phyloP scores from a whole-genome alignment of 1,284 basidiomycete species.

The Cerrena zonata region DNA sequence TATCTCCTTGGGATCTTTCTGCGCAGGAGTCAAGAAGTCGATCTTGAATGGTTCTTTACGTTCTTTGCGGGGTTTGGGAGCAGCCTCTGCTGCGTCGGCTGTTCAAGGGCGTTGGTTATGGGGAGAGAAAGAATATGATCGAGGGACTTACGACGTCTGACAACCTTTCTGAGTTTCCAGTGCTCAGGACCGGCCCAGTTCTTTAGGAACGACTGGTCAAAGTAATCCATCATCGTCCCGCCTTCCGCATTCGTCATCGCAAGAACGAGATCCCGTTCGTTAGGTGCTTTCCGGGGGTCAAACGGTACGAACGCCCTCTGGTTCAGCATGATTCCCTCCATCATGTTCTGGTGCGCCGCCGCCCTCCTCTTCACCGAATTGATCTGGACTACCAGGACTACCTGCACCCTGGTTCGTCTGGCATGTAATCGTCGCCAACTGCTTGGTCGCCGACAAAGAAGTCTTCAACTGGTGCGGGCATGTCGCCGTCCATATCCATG shows the following conservation, averaged over 20 bases:
- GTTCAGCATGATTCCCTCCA: slow-evolving; percentile 16
- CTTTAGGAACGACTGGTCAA: slow-evolving; percentile 84
- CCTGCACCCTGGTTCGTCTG: slow-evolving; percentile 37
- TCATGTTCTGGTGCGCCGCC: slow-evolving; percentile 31
- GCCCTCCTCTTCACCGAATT: slow-evolving; percentile 40
- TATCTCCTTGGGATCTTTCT: slow-evolving; percentile 64
- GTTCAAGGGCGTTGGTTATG: slow-evolving; percentile 7
- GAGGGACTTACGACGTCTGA: slow-evolving; percentile 60
- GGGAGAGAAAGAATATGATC: slow-evolving; percentile 1
- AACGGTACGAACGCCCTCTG: slow-evolving; percentile 59
- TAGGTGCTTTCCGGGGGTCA: slow-evolving; percentile 69
- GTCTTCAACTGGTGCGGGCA: slow-evolving; percentile 55
- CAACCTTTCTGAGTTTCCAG: slow-evolving; percentile 84
- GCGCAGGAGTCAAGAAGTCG: slow-evolving; percentile 69
- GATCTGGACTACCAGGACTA: slow-evolving; percentile 33
- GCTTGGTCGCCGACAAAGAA: slow-evolving; percentile 74
- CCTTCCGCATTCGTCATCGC: slow-evolving; percentile 70
- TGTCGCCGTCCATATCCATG: slow-evolving; percentile 43
- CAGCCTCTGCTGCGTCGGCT: slow-evolving; percentile 48
- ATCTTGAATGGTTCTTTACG: slow-evolving; percentile 88
- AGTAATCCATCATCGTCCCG: slow-evolving; percentile 80
- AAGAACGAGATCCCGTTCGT: slow-evolving; percentile 75
- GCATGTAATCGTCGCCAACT: slow-evolving; percentile 42
- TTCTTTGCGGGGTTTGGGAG: slow-evolving; percentile 54
- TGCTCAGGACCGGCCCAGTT: slow-evolving; percentile 99